Percentiles rank a stretch among this genome's conserved stretches.
Conservation (phyloP, 768 basidiomycete genomes). For the Termitomyces sp. region DNA sequence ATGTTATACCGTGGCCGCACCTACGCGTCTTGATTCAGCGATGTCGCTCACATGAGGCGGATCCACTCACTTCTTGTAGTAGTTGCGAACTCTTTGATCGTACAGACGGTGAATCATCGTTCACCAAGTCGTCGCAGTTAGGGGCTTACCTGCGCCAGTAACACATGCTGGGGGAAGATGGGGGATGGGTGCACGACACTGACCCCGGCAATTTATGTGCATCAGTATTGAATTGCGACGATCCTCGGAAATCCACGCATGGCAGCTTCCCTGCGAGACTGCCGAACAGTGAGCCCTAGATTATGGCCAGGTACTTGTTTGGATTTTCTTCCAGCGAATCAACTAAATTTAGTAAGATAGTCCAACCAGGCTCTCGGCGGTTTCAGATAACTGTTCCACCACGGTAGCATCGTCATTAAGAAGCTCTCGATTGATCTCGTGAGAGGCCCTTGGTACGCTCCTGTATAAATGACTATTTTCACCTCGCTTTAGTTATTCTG, state of each 20-base stretch:
- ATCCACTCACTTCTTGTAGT: conserved; percentile 45
- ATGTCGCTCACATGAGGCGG: conserved; percentile 1
- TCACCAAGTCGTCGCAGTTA: not conserved
- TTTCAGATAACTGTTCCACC: conserved; percentile 9
- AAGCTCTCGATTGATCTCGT: conserved; percentile 18
- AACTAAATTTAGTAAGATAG: conserved; percentile 17
- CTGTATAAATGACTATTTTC: conserved; percentile 6
- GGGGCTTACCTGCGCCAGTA: conserved; percentile 54
- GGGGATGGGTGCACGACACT: conserved; percentile 12
- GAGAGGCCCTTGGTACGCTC: conserved; percentile 5
- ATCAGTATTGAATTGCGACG: conserved; percentile 11
- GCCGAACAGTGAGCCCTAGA: conserved; percentile 10
- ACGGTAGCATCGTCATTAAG: conserved; percentile 10
- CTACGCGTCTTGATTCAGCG: conserved; percentile 26
- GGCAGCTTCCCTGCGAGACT: conserved; percentile 18
- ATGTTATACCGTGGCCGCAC: conserved; percentile 50
- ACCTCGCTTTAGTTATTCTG: conserved; percentile 2
- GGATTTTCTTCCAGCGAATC: conserved; percentile 11
- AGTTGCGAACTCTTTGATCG: conserved; percentile 48
- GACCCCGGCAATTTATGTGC: conserved; percentile 24
- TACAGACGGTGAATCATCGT: conserved; percentile 21
- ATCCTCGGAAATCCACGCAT: conserved; percentile 18
- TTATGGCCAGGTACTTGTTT: conserved; percentile 13
- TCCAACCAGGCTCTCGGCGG: conserved; percentile 15
- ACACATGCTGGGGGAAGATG: conserved; percentile 41